Base-by-base conservation (phyloP, 1,139 yeast species). In the Torulaspora globosa region DNA sequence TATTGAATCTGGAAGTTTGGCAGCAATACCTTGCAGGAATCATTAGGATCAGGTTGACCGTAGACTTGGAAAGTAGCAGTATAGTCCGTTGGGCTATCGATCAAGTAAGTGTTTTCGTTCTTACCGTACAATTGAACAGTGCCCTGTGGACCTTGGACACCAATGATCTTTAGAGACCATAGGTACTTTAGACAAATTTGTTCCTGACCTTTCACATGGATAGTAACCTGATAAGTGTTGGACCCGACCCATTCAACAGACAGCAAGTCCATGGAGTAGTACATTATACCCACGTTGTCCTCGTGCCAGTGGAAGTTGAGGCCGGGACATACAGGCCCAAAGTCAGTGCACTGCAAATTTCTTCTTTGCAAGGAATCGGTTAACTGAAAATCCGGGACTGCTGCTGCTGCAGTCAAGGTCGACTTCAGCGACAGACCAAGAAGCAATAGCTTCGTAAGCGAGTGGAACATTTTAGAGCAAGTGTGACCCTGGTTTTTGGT, bases 1-100 rank as follows among this genome's bases (percentile, higher is more conserved):
- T 54, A 65, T 45, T 65, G 67, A 46, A 66, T 57, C 48, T 61
- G 63, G 49, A 60, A 60, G 12, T 51, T 42, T 12, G 58, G 55
- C 48, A 60, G 50, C 43, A 63, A 55, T 12, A 52, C 47, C 10
- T 36, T 14, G 15, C 55, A 52, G 4, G 24, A 26, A 36, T 34
- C 36, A 14, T 6, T 21, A 24, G 47, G 50, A 9, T 39, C 39
- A 4, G 24, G 28, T 12, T 52, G 46, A 35, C 60, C 62, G 18
- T 55, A 41, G 8, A 64, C 58, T 12, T 55, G 50, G 41, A 62
- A 54, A 5, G 57, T 53, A 2, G 62, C 56, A 8, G 53, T 50
- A 60, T 60, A 67, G 24, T 60, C 56, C 27, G 60, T 52, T 32
- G 69, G 61, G 35, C 57, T 54, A 33, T 53, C 57, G 23, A 58